Percentiles rank a stretch among this genome's conserved stretches.
These are phyloP conservation scores for Pelargonium fulgidum DNA, from an alignment of 441 rosid species.

Conservation along the genomic window DNA sequence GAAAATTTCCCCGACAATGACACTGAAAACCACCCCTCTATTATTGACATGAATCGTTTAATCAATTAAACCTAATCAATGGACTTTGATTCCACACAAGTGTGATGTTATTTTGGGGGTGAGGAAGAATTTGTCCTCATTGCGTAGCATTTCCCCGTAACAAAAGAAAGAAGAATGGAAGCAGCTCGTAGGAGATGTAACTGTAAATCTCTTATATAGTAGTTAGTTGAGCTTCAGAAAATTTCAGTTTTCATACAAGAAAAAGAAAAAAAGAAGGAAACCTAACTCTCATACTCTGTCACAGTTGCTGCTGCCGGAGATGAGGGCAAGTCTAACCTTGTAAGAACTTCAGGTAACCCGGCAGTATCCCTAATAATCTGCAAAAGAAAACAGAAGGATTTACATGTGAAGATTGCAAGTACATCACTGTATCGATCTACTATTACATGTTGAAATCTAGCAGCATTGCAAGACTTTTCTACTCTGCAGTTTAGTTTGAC, in stretches of 20 bases:
- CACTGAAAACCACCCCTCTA: too few species aligned
- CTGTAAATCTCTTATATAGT: not conserved
- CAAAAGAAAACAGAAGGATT: constrained; percentile 17
- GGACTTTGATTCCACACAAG: too few species aligned
- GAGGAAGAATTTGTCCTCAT: too few species aligned
- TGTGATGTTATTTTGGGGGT: too few species aligned
- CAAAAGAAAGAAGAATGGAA: not conserved
- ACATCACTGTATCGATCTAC: not conserved
- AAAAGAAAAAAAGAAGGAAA: not conserved
- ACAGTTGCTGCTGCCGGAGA: constrained; percentile 33
- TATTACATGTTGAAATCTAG: too few species aligned
- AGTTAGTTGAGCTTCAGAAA: not conserved
- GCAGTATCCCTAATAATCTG: constrained; percentile 70
- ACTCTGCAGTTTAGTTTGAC: not conserved
- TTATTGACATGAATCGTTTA: too few species aligned
- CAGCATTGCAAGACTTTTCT: too few species aligned
- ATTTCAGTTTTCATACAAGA: not conserved
- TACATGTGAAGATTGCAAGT: not conserved
- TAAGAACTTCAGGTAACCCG: constrained; percentile 82
- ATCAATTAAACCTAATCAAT: too few species aligned
- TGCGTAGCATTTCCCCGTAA: not conserved
- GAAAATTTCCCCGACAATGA: too few species aligned
- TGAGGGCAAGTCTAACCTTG: constrained; percentile 54
- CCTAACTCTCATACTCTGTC: constrained; percentile 62
- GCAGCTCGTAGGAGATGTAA: constrained; percentile 1